Conservation (phyloP, 495 filamentous ascomycete species). For the Aspergillus panamensis region DNA sequence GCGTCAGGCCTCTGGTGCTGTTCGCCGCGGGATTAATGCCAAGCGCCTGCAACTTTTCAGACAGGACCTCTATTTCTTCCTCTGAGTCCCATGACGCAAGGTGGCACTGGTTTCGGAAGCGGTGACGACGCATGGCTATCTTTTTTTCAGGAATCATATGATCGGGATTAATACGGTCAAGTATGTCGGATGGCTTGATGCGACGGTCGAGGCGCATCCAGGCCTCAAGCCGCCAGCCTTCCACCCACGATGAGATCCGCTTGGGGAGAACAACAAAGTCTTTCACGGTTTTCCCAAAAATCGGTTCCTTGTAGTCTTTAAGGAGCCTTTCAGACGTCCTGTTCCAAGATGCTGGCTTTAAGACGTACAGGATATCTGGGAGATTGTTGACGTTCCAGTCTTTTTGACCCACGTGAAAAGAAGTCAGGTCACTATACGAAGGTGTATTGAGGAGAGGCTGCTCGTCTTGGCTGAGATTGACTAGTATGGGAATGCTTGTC, state of each 20-base stretch:
- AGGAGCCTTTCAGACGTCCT: background rate
- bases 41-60: background rate
- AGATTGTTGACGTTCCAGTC: conserved; percentile 20
- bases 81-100: conserved; percentile 17
- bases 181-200: conserved; percentile 21
- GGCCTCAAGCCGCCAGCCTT: conserved; percentile 25
- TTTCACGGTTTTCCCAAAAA: conserved; percentile 16
- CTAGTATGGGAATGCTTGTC: too few species aligned
- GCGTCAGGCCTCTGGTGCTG: conserved; percentile 17
- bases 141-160: conserved; percentile 4
- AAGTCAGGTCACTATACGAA: conserved; percentile 9
- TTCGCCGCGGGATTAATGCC: conserved; percentile 16
- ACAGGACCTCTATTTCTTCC: conserved; percentile 4
- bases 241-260: conserved; percentile 21
- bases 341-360: conserved; percentile 11
- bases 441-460: background rate
- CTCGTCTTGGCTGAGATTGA: background rate
- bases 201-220: conserved; percentile 24
- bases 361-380: conserved; percentile 22
- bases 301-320: background rate
- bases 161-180: conserved; percentile 23
- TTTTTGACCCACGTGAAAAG: conserved; percentile 13
- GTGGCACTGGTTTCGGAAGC: conserved; percentile 14
- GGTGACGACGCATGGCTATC: conserved; percentile 10
- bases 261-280: conserved; percentile 14